Conservation (phyloP, 768 basidiomycete genomes). For the Dacryopinax spathularia region DNA sequence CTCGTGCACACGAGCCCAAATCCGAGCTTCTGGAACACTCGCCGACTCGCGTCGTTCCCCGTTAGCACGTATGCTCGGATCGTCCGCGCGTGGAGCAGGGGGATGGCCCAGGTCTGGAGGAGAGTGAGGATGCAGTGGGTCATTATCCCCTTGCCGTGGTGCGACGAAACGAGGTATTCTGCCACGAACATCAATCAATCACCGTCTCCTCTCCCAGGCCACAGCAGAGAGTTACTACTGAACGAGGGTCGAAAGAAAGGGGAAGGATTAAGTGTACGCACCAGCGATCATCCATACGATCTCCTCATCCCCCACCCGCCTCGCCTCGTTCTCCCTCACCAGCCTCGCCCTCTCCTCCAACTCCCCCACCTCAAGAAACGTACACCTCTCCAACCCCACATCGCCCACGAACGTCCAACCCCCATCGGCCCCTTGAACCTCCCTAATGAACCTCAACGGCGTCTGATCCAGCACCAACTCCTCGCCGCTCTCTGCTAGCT, state of each 20-base stretch:
- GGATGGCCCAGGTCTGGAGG: slow-evolving; percentile 45
- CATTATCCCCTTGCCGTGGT: slow-evolving; percentile 63
- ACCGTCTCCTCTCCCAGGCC: too few species aligned
- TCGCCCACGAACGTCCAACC: not conserved
- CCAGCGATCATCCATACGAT: slow-evolving; percentile 52
- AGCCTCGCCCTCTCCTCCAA: not conserved
- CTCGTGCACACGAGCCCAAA: slow-evolving; percentile 32
- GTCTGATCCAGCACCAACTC: not conserved
- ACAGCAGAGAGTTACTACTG: not conserved
- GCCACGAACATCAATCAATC: slow-evolving; percentile 7
- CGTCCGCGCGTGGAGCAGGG: slow-evolving; percentile 42
- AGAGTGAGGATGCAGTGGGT: slow-evolving; percentile 43
- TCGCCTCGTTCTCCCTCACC: slow-evolving; percentile 30
- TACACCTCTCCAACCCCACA: not conserved
- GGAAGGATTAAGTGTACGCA: slow-evolving; percentile 19
- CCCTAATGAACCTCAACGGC: not conserved
- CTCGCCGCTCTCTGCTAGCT: not conserved
- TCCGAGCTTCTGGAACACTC: slow-evolving; percentile 55
- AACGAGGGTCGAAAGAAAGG: not conserved
- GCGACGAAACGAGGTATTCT: slow-evolving; percentile 48
- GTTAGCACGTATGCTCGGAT: slow-evolving; percentile 34
- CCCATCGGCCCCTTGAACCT: not conserved
- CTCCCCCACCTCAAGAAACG: not conserved
- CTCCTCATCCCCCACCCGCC: slow-evolving; percentile 35
- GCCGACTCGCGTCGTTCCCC: slow-evolving; percentile 45